Conservation (phyloP, 352 stramenopile species). For the Phytophthora europaea region DNA sequence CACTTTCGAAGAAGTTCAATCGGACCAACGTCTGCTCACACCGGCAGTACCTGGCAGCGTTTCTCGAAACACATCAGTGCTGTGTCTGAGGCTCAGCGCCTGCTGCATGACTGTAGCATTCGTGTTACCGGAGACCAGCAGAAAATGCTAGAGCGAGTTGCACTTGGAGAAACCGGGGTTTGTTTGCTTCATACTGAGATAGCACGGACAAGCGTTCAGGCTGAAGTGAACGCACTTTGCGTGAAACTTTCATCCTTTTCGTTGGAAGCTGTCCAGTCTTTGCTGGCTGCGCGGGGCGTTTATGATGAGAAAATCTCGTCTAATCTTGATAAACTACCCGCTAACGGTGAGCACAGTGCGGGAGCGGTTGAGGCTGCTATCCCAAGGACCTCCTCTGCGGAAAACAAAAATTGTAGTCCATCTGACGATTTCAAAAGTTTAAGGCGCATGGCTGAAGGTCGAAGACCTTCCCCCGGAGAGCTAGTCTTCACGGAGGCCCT, state of each 20-base stretch:
- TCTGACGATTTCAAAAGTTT: constrained; percentile 73
- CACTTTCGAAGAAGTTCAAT: constrained; percentile 50
- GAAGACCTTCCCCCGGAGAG: constrained; percentile 65
- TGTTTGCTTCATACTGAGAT: constrained; percentile 44
- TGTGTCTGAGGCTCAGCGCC: constrained; percentile 52
- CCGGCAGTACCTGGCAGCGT: constrained; percentile 57
- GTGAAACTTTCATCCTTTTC: constrained; percentile 64
- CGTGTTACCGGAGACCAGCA: constrained; percentile 56
- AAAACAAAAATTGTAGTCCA: constrained; percentile 15
- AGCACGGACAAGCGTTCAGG: constrained; percentile 43
- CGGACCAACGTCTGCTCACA: constrained; percentile 47
- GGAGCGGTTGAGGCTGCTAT: neutral
- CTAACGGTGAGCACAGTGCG: neutral
- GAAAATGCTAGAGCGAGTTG: constrained; percentile 49
- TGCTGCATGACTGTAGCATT: constrained; percentile 70
- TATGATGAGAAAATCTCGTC: neutral
- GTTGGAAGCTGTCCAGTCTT: constrained; percentile 40
- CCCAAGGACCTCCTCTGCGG: neutral
- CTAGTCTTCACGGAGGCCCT: constrained; percentile 73
- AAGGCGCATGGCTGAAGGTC: constrained; percentile 57
- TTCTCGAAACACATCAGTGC: constrained; percentile 56
- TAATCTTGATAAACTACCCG: neutral
- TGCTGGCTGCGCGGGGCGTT: constrained; percentile 21
- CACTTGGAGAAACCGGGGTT: constrained; percentile 1
- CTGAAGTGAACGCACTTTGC: constrained; percentile 52